Evolutionary conservation across 768 basidiomycete genomes (phyloP).

Genomic region (Fomitopsis pulvina): DNA sequence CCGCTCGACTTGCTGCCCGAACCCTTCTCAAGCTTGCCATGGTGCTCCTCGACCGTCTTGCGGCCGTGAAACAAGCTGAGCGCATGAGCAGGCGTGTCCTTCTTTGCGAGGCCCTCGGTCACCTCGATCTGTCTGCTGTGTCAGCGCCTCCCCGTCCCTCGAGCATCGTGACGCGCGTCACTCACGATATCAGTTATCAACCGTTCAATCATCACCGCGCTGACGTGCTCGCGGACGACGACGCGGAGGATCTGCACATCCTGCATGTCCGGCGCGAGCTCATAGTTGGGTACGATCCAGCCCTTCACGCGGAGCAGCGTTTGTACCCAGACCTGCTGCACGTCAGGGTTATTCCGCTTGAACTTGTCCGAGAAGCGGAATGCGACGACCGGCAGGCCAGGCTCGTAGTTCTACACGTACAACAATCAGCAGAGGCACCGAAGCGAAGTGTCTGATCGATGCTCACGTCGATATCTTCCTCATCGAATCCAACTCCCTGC

Average conservation of each 20-base stretch:
- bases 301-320: conserved; percentile 39
- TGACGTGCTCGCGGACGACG: conserved; percentile 50
- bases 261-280: conserved; percentile 46
- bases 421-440: background rate
- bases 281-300: conserved; percentile 59
- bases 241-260: conserved; percentile 54
- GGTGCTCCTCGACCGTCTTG: conserved; percentile 31
- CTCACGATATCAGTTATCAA: conserved; percentile 65
- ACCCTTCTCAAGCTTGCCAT: conserved; percentile 41
- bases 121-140: conserved; percentile 44
- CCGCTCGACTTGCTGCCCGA: conserved; percentile 45
- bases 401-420: conserved; percentile 32
- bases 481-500: conserved; percentile 32
- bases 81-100: conserved; percentile 43
- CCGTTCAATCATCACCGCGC: conserved; percentile 41
- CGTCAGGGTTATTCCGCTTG: conserved; percentile 42
- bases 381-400: conserved; percentile 47
- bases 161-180: conserved; percentile 5
- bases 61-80: conserved; percentile 35
- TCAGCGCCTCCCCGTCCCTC: background rate
- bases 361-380: conserved; percentile 52
- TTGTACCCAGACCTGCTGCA: conserved; percentile 57
- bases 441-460: conserved; percentile 1
- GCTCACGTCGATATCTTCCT: conserved; percentile 57
- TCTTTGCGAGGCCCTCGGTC: conserved; percentile 47